Percentiles rank a stretch among this genome's conserved stretches.
phyloP scores from a whole-genome alignment of 2,329 filamentous ascomycete genomes.

The Phaeosphaeria sp. region DNA sequence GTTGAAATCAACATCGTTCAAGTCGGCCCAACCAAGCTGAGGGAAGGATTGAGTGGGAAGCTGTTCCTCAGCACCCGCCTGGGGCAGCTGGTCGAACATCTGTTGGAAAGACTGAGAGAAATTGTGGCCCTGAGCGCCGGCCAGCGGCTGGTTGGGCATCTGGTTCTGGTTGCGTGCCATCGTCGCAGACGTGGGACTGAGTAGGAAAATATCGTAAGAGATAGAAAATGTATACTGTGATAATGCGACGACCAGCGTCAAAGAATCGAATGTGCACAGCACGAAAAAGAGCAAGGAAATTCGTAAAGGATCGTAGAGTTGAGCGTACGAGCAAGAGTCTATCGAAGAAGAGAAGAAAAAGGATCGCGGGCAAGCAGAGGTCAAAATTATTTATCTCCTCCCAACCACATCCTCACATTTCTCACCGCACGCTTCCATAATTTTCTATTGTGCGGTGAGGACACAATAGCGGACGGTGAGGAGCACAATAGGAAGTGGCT shows the following conservation, averaged over 20 bases:
- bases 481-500: neutral
- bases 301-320: neutral
- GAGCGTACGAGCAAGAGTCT: neutral
- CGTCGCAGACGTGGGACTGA: neutral
- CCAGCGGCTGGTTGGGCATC: neutral
- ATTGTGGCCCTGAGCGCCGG: too few species aligned
- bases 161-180: neutral
- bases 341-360: neutral
- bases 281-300: neutral
- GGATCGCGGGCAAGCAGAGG: neutral
- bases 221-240: neutral
- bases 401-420: neutral
- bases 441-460: neutral
- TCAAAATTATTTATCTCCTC: neutral
- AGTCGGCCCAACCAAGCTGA: too few species aligned
- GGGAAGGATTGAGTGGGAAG: too few species aligned
- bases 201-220: neutral
- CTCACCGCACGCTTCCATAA: neutral
- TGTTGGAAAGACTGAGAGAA: too few species aligned
- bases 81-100: too few species aligned
- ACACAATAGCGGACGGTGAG: neutral
- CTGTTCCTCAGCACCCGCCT: too few species aligned
- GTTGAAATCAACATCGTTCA: too few species aligned
- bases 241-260: slow-evolving; percentile 10
- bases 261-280: neutral